Percentiles rank a stretch among this genome's conserved stretches.
Evolutionary conservation across 2,329 filamentous ascomycete genomes (phyloP).

Genomic region (Claviceps sp.): DNA sequence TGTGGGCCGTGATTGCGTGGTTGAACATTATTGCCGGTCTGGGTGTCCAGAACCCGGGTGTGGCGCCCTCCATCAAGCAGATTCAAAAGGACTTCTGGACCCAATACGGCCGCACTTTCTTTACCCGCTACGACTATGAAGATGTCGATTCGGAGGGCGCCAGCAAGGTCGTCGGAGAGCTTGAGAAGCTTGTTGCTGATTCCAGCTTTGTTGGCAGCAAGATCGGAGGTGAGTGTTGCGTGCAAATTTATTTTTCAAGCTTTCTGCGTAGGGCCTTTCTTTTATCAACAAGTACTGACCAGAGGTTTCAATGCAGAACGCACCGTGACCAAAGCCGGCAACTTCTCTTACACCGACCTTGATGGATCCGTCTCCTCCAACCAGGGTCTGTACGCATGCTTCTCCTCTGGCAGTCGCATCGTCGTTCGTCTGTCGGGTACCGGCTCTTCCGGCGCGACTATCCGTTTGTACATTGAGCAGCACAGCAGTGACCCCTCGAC

Average conservation of each 20-base stretch:
- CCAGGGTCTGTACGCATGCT: constrained; percentile 90
- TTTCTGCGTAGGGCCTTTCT: neutral
- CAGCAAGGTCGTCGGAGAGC: constrained; percentile 73
- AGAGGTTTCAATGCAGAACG: constrained; percentile 33
- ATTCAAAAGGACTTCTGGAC: constrained; percentile 98
- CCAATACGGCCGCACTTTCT: constrained; percentile 93
- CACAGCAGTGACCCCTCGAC: constrained; percentile 71
- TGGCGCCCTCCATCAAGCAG: constrained; percentile 82
- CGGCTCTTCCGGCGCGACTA: constrained; percentile 88
- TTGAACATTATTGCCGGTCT: constrained; percentile 96
- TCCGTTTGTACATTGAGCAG: constrained; percentile 94
- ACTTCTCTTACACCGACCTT: constrained; percentile 98
- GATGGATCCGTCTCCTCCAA: constrained; percentile 92
- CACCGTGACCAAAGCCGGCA: constrained; percentile 78
- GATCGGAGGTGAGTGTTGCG: constrained; percentile 44
- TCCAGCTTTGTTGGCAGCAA: constrained; percentile 67
- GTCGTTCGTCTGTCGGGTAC: constrained; percentile 92
- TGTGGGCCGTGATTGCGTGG: constrained; percentile 97
- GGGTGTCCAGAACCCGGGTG: constrained; percentile 64
- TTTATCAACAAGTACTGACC: constrained; percentile 2
- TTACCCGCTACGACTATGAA: constrained; percentile 98
- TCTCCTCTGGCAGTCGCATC: constrained; percentile 87
- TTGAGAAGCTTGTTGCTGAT: constrained; percentile 66
- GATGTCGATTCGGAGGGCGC: constrained; percentile 84
- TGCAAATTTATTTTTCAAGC: neutral